Percentiles rank a stretch among this genome's conserved stretches.
These are phyloP conservation scores for Acanthamoeba triangularis DNA, from an alignment of 208 protist genomes.

Conservation along the genomic window DNA sequence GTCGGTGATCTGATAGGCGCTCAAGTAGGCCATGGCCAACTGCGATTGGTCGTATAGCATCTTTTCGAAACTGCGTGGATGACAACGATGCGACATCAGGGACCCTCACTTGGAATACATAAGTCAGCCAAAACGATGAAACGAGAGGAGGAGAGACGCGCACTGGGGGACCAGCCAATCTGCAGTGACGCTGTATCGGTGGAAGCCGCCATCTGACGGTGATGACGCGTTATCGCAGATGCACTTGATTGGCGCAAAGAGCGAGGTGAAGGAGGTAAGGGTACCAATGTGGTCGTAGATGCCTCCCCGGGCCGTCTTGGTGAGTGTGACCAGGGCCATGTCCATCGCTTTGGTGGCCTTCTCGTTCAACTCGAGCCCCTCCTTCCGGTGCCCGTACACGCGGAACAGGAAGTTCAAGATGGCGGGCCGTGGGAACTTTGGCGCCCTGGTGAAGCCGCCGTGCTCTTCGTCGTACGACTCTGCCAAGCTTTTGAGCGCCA, in stretches of 20 bases:
- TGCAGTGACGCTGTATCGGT: slow-evolving; percentile 76
- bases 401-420: slow-evolving; percentile 79
- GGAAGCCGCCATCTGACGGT: slow-evolving; percentile 75
- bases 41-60: slow-evolving; percentile 84
- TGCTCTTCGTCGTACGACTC: slow-evolving; percentile 37
- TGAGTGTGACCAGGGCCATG: slow-evolving; percentile 53
- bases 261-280: background rate
- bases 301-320: slow-evolving; percentile 78
- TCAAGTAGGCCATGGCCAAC: slow-evolving; percentile 62
- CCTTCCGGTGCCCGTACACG: background rate
- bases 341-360: background rate
- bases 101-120: too few species aligned
- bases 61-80: slow-evolving; percentile 57
- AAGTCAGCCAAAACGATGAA: too few species aligned
- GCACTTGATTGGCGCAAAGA: background rate
- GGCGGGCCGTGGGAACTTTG: slow-evolving; percentile 80
- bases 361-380: slow-evolving; percentile 17
- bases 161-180: slow-evolving; percentile 82
- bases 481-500: background rate
- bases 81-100: background rate
- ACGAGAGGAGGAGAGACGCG: background rate
- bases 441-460: slow-evolving; percentile 79
- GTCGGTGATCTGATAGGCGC: slow-evolving; percentile 72
- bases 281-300: slow-evolving; percentile 82
- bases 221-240: background rate